Evolutionary conservation across 1,139 yeast genomes (phyloP), one percentile per base, ranked within the genome.

Genomic region (Martiniozyma asiatica): DNA sequence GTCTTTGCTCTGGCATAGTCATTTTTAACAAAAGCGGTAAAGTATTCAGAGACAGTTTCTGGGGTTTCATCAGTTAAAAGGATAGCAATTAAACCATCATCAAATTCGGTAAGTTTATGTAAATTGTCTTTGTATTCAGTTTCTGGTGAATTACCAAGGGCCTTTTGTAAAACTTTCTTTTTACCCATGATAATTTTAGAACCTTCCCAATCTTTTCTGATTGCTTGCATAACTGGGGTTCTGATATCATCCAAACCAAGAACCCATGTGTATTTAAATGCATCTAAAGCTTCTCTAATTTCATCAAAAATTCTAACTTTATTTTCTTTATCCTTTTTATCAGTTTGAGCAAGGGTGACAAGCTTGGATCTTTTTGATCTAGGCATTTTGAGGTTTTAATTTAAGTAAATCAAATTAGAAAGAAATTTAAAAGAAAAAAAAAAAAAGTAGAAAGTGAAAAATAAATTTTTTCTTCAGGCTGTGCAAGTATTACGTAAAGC

Each of bases 291-390:
- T 39, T 68, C 68, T 59, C 95, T 75, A 34, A 89, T 78, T 42
- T 85, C 95, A 50, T 85, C 94, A 42, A 85, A 89, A 45, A 87
- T 75, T 51, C 89, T 68, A 46, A 75, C 89, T 56, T 89, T 89
- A 57, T 85, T 87, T 47, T 84, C 96, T 44, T 77, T 76, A 33
- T 95, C 95, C 56, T 89, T 89, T 59, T 85, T 89, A 43, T 85
- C 96, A 39, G 97, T 87, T 55, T 87, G 89, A 22, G 98, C 89
- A 47, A 89, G 66, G n/a, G 97, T 82, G 38, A 89, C 94, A 48
- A 81, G 73, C 68, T 76, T 81, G 42, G 94, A 75, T 72, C 96
- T 85, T 59, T 73, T 85, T 26, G 95, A 84, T 71, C 93, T 82
- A 42, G 97, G 95, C 97, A 85, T 85, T 37, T 42, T 59, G 27